Percentiles rank a stretch among this genome's conserved stretches.
Evolutionary conservation across 1,284 basidiomycete genomes (phyloP).

Genomic region (Ganoderma boninense): DNA sequence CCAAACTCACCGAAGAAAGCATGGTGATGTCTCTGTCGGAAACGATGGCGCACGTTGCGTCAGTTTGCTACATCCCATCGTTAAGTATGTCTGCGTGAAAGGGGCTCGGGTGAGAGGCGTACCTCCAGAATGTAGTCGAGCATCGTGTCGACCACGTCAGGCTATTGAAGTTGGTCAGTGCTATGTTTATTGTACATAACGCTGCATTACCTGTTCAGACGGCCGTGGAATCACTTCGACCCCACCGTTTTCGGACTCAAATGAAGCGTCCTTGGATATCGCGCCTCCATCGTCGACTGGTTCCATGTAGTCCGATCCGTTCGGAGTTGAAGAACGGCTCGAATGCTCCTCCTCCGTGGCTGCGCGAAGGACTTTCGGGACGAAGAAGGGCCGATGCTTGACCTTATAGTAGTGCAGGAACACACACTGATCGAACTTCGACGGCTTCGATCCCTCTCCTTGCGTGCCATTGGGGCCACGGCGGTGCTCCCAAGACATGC

Average conservation of each 20-base stretch:
- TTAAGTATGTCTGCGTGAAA: not conserved
- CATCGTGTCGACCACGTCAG: not conserved
- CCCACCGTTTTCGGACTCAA: not conserved
- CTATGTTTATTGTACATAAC: not conserved
- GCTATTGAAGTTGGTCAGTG: not conserved
- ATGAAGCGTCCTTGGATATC: not conserved
- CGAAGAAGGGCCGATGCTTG: slow-evolving; percentile 13
- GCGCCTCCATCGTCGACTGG: not conserved
- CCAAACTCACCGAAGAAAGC: no score
- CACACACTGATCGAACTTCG: slow-evolving; percentile 19
- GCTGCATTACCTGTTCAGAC: not conserved
- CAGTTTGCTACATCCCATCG: not conserved
- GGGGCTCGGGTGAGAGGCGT: not conserved
- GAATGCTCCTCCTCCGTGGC: not conserved
- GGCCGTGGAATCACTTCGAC: not conserved
- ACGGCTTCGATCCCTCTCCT: not conserved
- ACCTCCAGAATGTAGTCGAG: slow-evolving; percentile 3
- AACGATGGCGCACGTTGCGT: no score
- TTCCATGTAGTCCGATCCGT: not conserved
- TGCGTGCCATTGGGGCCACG: not conserved
- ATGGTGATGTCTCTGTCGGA: no score
- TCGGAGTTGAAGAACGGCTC: slow-evolving; percentile 7
- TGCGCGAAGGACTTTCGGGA: slow-evolving; percentile 11
- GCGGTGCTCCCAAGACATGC: slow-evolving; percentile 15
- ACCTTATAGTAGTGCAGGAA: slow-evolving; percentile 19